Percentiles rank a stretch among this genome's conserved stretches.
phyloP scores from a whole-genome alignment of 2,329 filamentous ascomycete species.

The Xylariaceae sp. region DNA sequence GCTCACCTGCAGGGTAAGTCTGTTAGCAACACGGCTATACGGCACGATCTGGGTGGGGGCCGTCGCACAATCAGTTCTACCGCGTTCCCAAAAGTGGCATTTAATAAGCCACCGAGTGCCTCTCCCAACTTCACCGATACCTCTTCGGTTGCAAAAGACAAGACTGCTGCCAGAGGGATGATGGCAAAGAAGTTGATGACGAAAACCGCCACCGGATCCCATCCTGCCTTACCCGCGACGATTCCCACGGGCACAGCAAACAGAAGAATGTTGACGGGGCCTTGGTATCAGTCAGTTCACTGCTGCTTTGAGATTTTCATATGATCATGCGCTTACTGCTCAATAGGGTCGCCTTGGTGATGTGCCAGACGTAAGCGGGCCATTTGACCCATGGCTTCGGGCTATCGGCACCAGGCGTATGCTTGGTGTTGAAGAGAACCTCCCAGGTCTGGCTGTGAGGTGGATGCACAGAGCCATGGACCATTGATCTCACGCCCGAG shows the following conservation, averaged over 20 bases:
- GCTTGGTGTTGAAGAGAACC: conserved; percentile 46
- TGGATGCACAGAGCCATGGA: conserved; percentile 17
- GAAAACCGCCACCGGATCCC: conserved; percentile 66
- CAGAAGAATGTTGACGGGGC: conserved; percentile 65
- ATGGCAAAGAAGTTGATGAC: conserved; percentile 78
- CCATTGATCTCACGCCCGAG: conserved; percentile 6
- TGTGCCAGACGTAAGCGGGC: conserved; percentile 48
- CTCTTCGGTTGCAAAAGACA: conserved; percentile 76
- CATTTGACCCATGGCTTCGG: conserved; percentile 40
- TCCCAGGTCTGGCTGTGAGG: conserved; percentile 25
- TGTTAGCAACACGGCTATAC: conserved; percentile 8
- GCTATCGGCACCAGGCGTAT: conserved; percentile 50
- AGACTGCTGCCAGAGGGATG: conserved; percentile 67
- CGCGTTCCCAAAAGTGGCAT: conserved; percentile 75
- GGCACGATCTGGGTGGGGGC: conserved; percentile 9
- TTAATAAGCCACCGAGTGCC: conserved; percentile 68
- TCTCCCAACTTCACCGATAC: conserved; percentile 69
- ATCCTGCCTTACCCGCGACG: conserved; percentile 55
- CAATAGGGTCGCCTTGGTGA: conserved; percentile 52
- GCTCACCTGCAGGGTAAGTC: conserved; percentile 59
- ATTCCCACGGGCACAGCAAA: conserved; percentile 72
- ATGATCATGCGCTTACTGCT: conserved; percentile 44
- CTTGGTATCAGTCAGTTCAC: conserved; percentile 30
- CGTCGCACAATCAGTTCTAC: conserved; percentile 69
- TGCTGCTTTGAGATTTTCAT: no score